Percentiles rank a stretch among this genome's conserved stretches.
These are phyloP conservation scores for Mrakia blollopis DNA, from an alignment of 768 basidiomycete genomes.

Conservation along the genomic window DNA sequence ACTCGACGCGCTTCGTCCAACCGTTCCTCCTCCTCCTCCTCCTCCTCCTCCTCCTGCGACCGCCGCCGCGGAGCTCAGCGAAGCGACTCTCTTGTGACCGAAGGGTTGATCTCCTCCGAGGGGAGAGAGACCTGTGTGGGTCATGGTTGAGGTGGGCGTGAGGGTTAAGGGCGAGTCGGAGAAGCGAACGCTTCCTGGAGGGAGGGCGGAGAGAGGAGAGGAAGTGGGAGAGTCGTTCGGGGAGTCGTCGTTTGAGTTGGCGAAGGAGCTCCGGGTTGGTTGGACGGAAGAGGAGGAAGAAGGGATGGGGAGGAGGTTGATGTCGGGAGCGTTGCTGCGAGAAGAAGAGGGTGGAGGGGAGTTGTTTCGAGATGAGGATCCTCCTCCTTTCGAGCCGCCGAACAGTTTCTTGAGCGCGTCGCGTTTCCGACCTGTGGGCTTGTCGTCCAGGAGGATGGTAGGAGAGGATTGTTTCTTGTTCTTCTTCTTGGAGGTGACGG, in stretches of 20 bases:
- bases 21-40: background rate
- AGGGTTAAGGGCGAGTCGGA: conserved; percentile 6
- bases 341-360: background rate
- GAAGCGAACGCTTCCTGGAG: conserved; percentile 5
- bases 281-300: background rate
- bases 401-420: conserved; percentile 8
- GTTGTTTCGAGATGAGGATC: background rate
- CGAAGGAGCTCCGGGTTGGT: background rate
- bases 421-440: conserved; percentile 12
- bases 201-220: background rate
- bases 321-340: background rate
- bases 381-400: no score
- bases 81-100: background rate
- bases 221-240: background rate
- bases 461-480: conserved; percentile 14
- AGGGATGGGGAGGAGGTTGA: conserved; percentile 8
- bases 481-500: background rate
- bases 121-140: background rate
- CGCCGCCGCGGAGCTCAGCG: background rate
- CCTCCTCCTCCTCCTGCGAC: background rate
- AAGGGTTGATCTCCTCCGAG: background rate
- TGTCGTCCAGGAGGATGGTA: conserved; percentile 14
- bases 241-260: background rate
- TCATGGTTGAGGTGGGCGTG: conserved; percentile 13
- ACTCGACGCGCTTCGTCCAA: background rate